Evolutionary conservation across 371 early-diverging fungal species (phyloP), one percentile per base, ranked within the genome.

Genomic region (Blakeslea trispora): DNA sequence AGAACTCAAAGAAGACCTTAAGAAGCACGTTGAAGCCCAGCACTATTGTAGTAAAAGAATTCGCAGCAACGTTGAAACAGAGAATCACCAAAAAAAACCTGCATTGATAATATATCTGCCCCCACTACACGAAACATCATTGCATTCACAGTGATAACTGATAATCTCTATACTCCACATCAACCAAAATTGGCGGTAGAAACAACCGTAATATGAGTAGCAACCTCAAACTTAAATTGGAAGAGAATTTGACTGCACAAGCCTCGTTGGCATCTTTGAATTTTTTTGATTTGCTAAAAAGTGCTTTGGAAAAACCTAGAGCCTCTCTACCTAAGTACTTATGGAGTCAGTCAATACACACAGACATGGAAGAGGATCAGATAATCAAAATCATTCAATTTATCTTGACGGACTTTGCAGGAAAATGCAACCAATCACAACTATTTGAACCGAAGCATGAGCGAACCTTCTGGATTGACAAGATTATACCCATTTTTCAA

Each of bases 401-500:
- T 51, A 51, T 19, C 18, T 51, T 52, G 41, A 52, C 53, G 24
- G 53, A 59, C 34, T 59, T 53, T 47, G 41, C 42, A 24, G 53
- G 21, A 21, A 52, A 59, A 45, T 59, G 48, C 43, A 59, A 47
- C 32, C 10, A 51, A 45, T 17, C 50, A 45, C 23, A 45, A 45
- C 39, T 50, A 43, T 58, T 45, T 45, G 56, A 55, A 49, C 48
- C 34, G 48, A 48, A 48, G 48, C 48, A 39, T 55, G 53, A 53
- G 45, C 47, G 53, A 53, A 53, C 56, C 17, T 55, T 55, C 46
- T 61, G 61, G 61, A 50, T 47, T 55, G 52, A 55, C 51, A 46
- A 43, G 28, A 37, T 60, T 23, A 42, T 50, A 53, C 53, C 55
- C 22, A 37, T 62, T 22, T 55, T 68, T 48, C 61, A 62, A 53